These are phyloP conservation scores for Phlebiopsis flavidoalba DNA, from an alignment of 768 basidiomycete genomes.

Conservation along the genomic window DNA sequence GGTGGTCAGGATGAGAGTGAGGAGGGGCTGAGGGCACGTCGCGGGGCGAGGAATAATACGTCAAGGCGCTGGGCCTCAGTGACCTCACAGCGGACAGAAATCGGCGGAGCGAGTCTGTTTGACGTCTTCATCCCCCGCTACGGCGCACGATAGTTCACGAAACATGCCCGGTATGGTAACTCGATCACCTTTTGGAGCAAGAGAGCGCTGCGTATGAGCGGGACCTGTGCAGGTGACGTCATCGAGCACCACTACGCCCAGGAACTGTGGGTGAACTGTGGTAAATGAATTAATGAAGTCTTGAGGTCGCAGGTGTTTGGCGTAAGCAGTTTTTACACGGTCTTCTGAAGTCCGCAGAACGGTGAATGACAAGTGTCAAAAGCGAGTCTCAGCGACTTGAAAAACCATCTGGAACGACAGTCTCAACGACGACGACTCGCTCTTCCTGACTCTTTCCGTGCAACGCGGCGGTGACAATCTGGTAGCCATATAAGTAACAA, in stretches of 20 bases:
- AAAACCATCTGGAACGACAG: too few relatives aligned
- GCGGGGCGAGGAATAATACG: not conserved
- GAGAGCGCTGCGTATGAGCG: not conserved
- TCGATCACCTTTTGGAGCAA: not conserved
- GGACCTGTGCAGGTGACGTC: not conserved
- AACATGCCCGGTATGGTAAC: not conserved
- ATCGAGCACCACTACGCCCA: not conserved
- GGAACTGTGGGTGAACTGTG: too few relatives aligned
- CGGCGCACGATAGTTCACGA: not conserved
- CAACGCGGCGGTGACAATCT: too few relatives aligned
- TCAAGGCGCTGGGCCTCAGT: not conserved
- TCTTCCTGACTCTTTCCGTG: too few relatives aligned
- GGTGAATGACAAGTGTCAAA: too few relatives aligned
- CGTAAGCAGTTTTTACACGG: too few relatives aligned
- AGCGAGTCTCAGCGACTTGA: too few relatives aligned
- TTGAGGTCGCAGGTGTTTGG: too few relatives aligned
- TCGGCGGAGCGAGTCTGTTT: not conserved
- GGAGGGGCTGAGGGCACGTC: not conserved
- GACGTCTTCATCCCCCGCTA: not conserved
- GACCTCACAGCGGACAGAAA: constrained; percentile 3
- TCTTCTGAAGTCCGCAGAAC: too few relatives aligned
- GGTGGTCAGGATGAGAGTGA: not conserved
- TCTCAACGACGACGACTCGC: too few relatives aligned
- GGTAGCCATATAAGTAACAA: too few relatives aligned
- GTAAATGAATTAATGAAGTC: too few relatives aligned